Evolutionary conservation across 2,329 filamentous ascomycete genomes (phyloP), one percentile per base, ranked within the genome.

Genomic region (Sporothrix phasma): DNA sequence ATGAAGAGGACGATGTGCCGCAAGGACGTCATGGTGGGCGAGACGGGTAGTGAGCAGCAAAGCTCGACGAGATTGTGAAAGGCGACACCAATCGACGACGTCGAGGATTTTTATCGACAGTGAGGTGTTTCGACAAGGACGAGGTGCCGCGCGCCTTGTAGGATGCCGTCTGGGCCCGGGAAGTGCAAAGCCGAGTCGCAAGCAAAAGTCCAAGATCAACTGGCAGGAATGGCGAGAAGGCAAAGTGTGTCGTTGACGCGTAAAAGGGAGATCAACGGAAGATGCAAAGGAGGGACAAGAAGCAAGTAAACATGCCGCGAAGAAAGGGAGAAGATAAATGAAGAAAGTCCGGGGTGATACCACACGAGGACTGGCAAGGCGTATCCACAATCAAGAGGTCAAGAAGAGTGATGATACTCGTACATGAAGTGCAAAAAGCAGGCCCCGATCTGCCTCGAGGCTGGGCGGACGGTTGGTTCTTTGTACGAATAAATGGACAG

Each of bases 1-100:
- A 66, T 6, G 17, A 65, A 49, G 39, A 66, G 58, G 19, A 61
- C n/a, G 26, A 51, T 10, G 6, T 49, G 56, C 3, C 61, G 58
- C 11, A 64, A 19, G 3, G 58, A 51, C 29, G n/a, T 43, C 64
- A 66, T 66, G 41, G 5, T 56, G 61, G 47, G 31, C 31, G n/a
- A 17, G 5, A 8, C 24, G 17, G 5, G 24, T n/a, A 19, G 49
- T 5, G 29, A 37, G 29, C 5, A 37, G 3, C 29, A 5, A 22
- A 7, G 31, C 13, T 56, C 31, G 34, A n/a, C 26, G 11, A n/a
- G 24, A 39, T 31, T n/a, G 39, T 56, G 15, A 15, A 29, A 56
- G 51, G 31, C 15, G 31, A 37, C 29, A 17, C 39, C 31, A 19
- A 39, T 39, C 6, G 17, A 31, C 11, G 31, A 22, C 31, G 51